Base-by-base conservation (phyloP, 306 rosid species). In the Vicia faba region DNA sequence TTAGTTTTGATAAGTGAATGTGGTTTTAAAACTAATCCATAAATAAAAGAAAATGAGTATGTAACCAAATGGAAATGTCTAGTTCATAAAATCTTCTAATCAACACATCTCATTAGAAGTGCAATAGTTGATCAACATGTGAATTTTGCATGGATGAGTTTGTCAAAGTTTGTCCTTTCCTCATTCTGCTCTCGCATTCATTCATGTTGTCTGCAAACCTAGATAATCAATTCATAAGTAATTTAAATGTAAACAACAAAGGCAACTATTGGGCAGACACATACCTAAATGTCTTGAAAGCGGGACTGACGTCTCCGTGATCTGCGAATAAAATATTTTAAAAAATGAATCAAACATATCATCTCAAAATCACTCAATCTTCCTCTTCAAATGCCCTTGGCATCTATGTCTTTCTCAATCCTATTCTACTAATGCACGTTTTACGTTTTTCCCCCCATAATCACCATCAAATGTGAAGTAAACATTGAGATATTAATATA, bases 221-320 rank as follows among this genome's bases (percentile, higher is more conserved):
- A 31, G 29, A 68, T 56, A 75, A 64, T 70, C 4, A 19, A 46
- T 13, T 11, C 19, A 40, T 11, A 26, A 54, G 55, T 20, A 31
- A 39, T 28, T 66, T 11, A 2, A 68, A 50, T 35, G 63, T 50
- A 16, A 11, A 29, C 38, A 63, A 48, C 9, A 55, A 50, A 2
- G 44, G 50, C 19, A 20, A 10, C 36, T 26, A 43, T 31, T 29
- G 39, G 48, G 28, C 62, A 49, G 45, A 49, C 36, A 63, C 89
- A 63, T 87, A 87, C 98, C 98, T 89, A 92, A 69, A 65, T 85
- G 80, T 92, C 98, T 43, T 76, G 77, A 78, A 92, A 85, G 79
- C 98, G 95, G 64, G 92, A 85, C 10, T 88, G 87, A 4, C 87
- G 91, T 69, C 91, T 87, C 8, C 80, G 79, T 3, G 86, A 89